Evolutionary conservation across 2,329 filamentous ascomycete genomes (phyloP).

Genomic region (Diaporthe citriasiana): DNA sequence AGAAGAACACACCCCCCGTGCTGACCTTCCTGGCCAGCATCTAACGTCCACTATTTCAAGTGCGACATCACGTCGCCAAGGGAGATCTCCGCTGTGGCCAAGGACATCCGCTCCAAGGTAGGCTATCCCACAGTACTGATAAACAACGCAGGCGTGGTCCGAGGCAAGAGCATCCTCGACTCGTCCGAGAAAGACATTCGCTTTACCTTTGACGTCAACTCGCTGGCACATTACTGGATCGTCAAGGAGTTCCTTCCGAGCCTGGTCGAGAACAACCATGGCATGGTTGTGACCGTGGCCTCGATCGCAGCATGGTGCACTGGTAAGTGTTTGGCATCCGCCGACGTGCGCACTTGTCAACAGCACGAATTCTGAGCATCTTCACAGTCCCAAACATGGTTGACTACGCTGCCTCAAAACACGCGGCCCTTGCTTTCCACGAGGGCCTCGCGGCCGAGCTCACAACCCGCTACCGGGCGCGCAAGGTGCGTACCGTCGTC

Average conservation of each 20-base stretch:
- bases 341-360: not conserved
- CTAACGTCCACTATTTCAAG: slow-evolving; percentile 76
- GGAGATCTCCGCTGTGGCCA: slow-evolving; percentile 65
- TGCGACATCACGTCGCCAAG: slow-evolving; percentile 76
- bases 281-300: slow-evolving; percentile 80
- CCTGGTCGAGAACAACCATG: slow-evolving; percentile 76
- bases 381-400: slow-evolving; percentile 68
- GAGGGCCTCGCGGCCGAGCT: slow-evolving; percentile 74
- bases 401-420: slow-evolving; percentile 78
- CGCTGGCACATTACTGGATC: slow-evolving; percentile 77
- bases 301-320: slow-evolving; percentile 73
- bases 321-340: slow-evolving; percentile 43
- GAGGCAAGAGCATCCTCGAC: slow-evolving; percentile 73
- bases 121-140: slow-evolving; percentile 78
- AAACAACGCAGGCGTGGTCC: slow-evolving; percentile 78
- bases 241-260: slow-evolving; percentile 75
- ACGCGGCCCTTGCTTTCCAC: slow-evolving; percentile 76
- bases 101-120: slow-evolving; percentile 66
- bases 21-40: slow-evolving; percentile 46
- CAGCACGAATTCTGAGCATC: not conserved
- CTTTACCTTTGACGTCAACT: slow-evolving; percentile 80
- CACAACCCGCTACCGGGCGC: slow-evolving; percentile 71
- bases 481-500: slow-evolving; percentile 74
- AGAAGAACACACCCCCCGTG: not conserved
- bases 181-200: slow-evolving; percentile 70